Conservation (phyloP, 2,329 filamentous ascomycete species). For the Tolypocladium inflatum region DNA sequence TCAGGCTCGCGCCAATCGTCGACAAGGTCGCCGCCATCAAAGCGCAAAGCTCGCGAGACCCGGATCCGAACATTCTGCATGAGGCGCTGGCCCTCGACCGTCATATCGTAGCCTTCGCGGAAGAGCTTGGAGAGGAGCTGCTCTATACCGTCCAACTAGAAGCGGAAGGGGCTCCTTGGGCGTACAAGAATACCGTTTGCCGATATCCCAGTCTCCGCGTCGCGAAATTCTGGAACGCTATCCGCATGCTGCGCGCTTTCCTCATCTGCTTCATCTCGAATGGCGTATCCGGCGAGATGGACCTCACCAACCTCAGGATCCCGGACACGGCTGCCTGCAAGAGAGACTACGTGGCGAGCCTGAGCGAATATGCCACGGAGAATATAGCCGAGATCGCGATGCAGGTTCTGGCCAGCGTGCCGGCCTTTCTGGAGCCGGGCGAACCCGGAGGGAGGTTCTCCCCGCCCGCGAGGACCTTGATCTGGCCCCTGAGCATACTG, state of each 20-base stretch:
- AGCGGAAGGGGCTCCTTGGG: constrained; percentile 4
- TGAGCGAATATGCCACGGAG: constrained; percentile 2
- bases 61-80: constrained; percentile 3
- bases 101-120: constrained; percentile 3
- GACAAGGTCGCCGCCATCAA: constrained; percentile 10
- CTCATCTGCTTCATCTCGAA: constrained; percentile 9
- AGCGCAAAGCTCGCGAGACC: neutral
- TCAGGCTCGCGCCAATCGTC: constrained; percentile 7
- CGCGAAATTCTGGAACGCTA: constrained; percentile 14
- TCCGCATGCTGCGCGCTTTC: constrained; percentile 14
- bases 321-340: neutral
- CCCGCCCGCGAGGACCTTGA: constrained; percentile 11
- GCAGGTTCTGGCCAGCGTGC: constrained; percentile 12
- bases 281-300: neutral
- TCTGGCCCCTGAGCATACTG: constrained; percentile 14
- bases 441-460: constrained; percentile 6
- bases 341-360: neutral
- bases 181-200: constrained; percentile 6
- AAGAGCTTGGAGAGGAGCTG: neutral
- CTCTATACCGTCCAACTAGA: constrained; percentile 1
- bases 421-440: constrained; percentile 7
- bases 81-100: constrained; percentile 12
- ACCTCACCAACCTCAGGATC: neutral
- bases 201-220: constrained; percentile 10
- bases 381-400: constrained; percentile 9